Conservation (phyloP, 1,284 basidiomycete genomes). For the Melampsora allii-populina region DNA sequence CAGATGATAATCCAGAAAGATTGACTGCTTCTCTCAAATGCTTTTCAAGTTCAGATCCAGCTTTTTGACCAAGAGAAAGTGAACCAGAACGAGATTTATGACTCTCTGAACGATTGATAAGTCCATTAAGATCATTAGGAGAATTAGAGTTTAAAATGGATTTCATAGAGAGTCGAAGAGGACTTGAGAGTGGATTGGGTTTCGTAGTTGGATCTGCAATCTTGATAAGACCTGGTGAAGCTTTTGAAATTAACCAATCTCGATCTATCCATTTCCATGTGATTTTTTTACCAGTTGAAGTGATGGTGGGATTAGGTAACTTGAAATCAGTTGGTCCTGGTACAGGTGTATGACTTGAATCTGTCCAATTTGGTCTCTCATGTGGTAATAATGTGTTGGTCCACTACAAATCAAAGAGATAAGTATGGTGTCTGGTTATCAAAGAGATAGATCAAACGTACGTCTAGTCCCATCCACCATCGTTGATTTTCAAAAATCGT, state of each 20-base stretch:
- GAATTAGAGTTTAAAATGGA: too few relatives aligned
- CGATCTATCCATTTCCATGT: constrained; percentile 53
- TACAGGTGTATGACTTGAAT: constrained; percentile 51
- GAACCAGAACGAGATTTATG: too few relatives aligned
- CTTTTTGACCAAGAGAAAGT: too few relatives aligned
- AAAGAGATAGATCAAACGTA: constrained; percentile 6
- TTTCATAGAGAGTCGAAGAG: too few relatives aligned
- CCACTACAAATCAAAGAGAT: constrained; percentile 45
- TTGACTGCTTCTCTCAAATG: background rate
- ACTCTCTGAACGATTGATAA: too few relatives aligned
- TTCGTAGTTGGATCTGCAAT: too few relatives aligned
- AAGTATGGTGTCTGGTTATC: background rate
- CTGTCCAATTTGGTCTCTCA: constrained; percentile 51
- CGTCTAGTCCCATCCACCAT: constrained; percentile 54
- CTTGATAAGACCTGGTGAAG: constrained; percentile 15
- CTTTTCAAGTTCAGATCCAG: too few relatives aligned
- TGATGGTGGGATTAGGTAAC: constrained; percentile 48
- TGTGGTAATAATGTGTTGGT: constrained; percentile 52
- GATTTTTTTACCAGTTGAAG: constrained; percentile 47
- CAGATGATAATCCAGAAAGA: background rate
- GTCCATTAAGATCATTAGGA: too few relatives aligned
- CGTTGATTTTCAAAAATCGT: constrained; percentile 53
- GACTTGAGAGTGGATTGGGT: too few relatives aligned
- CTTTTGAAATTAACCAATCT: constrained; percentile 52
- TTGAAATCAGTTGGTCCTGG: constrained; percentile 52